Percentiles rank a stretch among this genome's conserved stretches.
phyloP scores from a whole-genome alignment of 2,329 filamentous ascomycete genomes.

The Phaeosphaeriaceae sp. region DNA sequence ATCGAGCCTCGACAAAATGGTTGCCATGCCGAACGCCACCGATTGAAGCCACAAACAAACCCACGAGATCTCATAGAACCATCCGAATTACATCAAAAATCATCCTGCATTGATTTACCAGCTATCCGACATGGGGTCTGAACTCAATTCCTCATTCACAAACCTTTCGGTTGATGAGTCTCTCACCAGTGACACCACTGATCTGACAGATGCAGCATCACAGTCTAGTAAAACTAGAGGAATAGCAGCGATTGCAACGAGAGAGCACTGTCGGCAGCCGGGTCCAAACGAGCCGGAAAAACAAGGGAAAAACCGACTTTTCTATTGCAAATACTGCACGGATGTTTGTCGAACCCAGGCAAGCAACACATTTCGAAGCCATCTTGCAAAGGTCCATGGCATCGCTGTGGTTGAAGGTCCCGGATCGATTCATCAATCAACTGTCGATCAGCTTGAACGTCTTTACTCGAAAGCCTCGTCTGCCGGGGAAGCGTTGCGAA shows the following conservation, averaged over 20 bases:
- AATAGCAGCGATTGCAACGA: slow-evolving; percentile 3
- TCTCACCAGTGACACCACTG: slow-evolving; percentile 1
- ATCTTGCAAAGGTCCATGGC: no score
- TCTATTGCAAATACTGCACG: slow-evolving; percentile 4
- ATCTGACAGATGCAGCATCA: slow-evolving; percentile 1
- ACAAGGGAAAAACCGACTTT: slow-evolving; percentile 4
- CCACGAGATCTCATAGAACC: no score
- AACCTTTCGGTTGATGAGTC: slow-evolving; percentile 4
- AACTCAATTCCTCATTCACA: slow-evolving; percentile 5
- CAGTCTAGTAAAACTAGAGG: slow-evolving; percentile 4
- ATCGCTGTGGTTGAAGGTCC: no score
- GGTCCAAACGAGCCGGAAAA: slow-evolving; percentile 3
- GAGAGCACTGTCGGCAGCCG: neutral
- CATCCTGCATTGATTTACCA: no score
- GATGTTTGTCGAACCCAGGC: slow-evolving; percentile 2
- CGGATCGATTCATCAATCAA: no score
- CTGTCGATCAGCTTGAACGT: no score
- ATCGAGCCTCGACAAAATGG: no score
- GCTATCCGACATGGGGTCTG: neutral
- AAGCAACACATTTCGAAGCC: slow-evolving; percentile 1
- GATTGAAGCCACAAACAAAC: no score
- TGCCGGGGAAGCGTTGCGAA: neutral
- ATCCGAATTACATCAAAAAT: no score
- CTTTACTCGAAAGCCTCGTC: slow-evolving; percentile 1
- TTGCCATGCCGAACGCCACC: no score